Base-by-base conservation (phyloP, 2,329 filamentous ascomycete species). In the Macrophomina phaseolina region DNA sequence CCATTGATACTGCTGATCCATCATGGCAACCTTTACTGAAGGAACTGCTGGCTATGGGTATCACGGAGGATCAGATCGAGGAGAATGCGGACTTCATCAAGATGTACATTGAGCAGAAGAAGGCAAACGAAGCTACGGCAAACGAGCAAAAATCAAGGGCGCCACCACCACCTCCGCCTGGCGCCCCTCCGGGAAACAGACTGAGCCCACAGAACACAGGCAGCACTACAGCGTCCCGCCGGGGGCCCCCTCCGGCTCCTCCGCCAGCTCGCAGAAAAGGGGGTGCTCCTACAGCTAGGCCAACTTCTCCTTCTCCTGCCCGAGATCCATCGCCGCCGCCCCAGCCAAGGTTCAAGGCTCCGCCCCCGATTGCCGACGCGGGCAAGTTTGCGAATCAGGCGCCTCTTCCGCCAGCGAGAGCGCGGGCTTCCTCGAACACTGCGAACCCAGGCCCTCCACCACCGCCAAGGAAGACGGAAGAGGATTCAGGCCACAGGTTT, bases 291-390 rank as follows among this genome's bases (percentile, higher is more conserved):
- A 66, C 67, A 16, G 67, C 72, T 58, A 74, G 77, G 68, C 78
- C 79, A 30, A 79, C 81, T 6, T 90, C 83, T 82, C 86, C 78
- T 78, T 90, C 83, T 82, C 86, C 78, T 78, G 83, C 76, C 82
- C 79, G 82, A n/a, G 81, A 74, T 83, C 76, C 81, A 16, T 80
- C 58, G 32, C 81, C 90, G 14, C 91, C 92, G 12, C 87, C 89
- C 18, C 86, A 89, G 62, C 87, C 88, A 8, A 86, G 85, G 72
- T 98, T 97, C 81, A 86, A 89, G 70, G 94, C 92, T 8, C 95
- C 95, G 53, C 95, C 95, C 40, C 92, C 94, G 2, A 81, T 98
- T 68, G 88, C 92, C 65, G 94, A 97, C 77, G 95, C 95, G 67
- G 95, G 95, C 45, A 97, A 92, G 79, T 95, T 88, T 75, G 78